Evolutionary conservation across 345 rosid genomes (phyloP), one percentile per base, ranked within the genome.

Genomic region (Euphorbia peplus): DNA sequence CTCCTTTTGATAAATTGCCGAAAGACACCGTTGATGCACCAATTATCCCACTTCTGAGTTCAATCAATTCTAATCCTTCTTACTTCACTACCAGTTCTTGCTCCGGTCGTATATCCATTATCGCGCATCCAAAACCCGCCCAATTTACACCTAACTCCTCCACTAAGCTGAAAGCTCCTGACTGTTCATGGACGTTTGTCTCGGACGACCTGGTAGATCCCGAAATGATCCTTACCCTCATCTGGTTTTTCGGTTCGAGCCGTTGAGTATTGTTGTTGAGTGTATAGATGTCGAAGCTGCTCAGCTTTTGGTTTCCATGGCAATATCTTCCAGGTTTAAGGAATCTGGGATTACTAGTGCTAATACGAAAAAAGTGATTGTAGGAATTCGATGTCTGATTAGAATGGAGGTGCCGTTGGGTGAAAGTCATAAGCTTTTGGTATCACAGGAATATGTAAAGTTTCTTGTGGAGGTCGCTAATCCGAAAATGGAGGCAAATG

Each of bases 61-160:
- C 80, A 72, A 69, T 93, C 78, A 90, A 91, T 79, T 58, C 75
- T 63, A 96, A 91, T 79, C 88, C 84, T 28, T 80, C 82, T 8
- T 93, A 81, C 87, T 93, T 83, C 88, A 93, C 97, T 66, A 93
- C 97, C 64, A 89, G 97, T 68, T 91, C 97, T 28, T 93, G 97
- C 84, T 91, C 96, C 69, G 98, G 96, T 62, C 96, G 97, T 26
- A 81, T 93, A 81, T 93, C 97, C 14, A 84, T 93, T 74, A 87
- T 91, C 60, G 84, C 96, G 37, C 93, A 87, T 5, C 96, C 98
- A 22, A 70, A 72, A 56, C 62, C 74, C 42, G 32, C 3, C 47
- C 76, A 60, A 11, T 21, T 2, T 25, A 2, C 69, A 46, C 11
- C 42, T 39, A 39, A 2, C 11, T 8, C 42, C 11, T 39, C 74